Evolutionary conservation across 2,329 filamentous ascomycete species (phyloP), one percentile per base, ranked within the genome.

Genomic region (Colletotrichum karsti): DNA sequence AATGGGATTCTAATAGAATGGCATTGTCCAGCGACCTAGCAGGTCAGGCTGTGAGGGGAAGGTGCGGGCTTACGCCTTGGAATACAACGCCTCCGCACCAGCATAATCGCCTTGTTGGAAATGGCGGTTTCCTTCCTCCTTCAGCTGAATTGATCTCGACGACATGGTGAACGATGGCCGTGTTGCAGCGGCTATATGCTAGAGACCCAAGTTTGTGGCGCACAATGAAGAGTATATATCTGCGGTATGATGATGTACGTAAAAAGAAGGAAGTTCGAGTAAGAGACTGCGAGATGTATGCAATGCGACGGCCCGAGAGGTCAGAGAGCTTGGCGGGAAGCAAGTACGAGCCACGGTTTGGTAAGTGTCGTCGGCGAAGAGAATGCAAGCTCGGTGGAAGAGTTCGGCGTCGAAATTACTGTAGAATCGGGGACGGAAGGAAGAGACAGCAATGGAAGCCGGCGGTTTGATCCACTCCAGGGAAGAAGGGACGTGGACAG

Each of bases 21-120:
- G n/a, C n/a, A n/a, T n/a, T n/a, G n/a, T n/a, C n/a, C n/a, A n/a
- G n/a, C n/a, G n/a, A n/a, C n/a, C n/a, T n/a, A n/a, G n/a, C n/a
- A n/a, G n/a, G n/a, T n/a, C n/a, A 6, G 18, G 7, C 15, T 13
- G 60, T 13, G 12, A 24, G 33, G 18, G 39, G 18, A 13, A 9
- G 35, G 18, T 22, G 6, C n/a, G 41, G 28, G 18, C 88, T 77
- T 79, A 91, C 82, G 93, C 93, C 78, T 92, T 88, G 5, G 91
- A 91, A 79, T 95, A 95, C 65, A 90, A 81, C 20, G 84, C 84
- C 70, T 94, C 92, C 39, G 93, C 93, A 24, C 81, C 84, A 5
- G 81, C 78, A 75, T 86, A 95, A 73, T 95, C 89, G 69, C 88
- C 88, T 8, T 83, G 79, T 69, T 88, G 85, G 79, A 92, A 95